These are phyloP conservation scores for Sequoiadendron giganteum DNA, from an alignment of 75 land plant species.

Conservation along the genomic window DNA sequence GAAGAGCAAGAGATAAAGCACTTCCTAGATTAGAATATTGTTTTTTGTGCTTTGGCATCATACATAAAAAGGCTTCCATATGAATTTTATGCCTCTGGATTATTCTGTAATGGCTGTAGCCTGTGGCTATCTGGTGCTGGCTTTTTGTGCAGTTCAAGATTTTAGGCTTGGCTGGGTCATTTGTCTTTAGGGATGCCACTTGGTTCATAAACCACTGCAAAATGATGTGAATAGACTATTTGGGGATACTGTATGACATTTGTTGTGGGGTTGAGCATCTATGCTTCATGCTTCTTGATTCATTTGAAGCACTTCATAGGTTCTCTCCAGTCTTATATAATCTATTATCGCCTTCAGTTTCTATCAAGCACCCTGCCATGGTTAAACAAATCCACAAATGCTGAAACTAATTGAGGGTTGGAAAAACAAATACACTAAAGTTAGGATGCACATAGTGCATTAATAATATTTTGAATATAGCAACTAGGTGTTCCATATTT, in stretches of 20 bases:
- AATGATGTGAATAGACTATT: background rate
- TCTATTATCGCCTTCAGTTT: background rate
- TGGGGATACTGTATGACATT: background rate
- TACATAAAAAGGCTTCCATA: background rate
- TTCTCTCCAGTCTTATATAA: background rate
- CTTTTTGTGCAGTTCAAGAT: background rate
- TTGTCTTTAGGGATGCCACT: background rate
- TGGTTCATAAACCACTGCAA: background rate
- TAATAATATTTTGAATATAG: background rate
- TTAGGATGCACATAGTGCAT: background rate
- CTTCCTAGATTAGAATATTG: background rate
- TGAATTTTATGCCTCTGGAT: background rate
- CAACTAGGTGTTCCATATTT: background rate
- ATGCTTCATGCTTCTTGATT: background rate
- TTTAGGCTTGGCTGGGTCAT: background rate
- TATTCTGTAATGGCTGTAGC: background rate
- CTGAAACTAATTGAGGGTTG: background rate
- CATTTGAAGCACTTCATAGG: background rate
- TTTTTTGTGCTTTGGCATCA: background rate
- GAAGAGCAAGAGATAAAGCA: background rate
- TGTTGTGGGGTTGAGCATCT: background rate
- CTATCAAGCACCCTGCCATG: background rate
- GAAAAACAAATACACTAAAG: background rate
- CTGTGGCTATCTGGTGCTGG: background rate
- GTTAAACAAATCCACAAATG: background rate